Percentiles rank a stretch among this genome's conserved stretches.
Evolutionary conservation across 441 rosid genomes (phyloP).

Genomic region (Viola pubescens): DNA sequence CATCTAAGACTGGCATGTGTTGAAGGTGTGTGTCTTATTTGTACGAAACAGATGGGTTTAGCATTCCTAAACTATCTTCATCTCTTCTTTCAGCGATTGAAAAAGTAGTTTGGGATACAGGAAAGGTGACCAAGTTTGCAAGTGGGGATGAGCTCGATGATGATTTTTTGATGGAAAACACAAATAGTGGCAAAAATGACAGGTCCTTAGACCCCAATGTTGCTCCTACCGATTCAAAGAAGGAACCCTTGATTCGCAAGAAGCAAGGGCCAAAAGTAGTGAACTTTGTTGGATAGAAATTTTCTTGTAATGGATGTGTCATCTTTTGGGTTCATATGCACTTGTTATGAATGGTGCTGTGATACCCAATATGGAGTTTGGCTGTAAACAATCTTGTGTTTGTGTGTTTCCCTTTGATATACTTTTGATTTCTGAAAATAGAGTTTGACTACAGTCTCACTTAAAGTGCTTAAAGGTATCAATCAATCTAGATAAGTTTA

Average conservation of each 20-base stretch:
- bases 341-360: background rate
- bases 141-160: conserved; percentile 90
- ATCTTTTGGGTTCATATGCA: background rate
- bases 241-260: conserved; percentile 33
- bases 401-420: background rate
- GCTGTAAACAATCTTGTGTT: background rate
- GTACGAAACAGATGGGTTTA: background rate
- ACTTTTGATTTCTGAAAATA: too few relatives aligned
- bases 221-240: conserved; percentile 15
- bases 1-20: background rate
- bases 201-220: conserved; percentile 24
- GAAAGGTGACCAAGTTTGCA: conserved; percentile 48
- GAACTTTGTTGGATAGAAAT: conserved; percentile 42
- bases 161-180: conserved; percentile 47
- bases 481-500: too few relatives aligned
- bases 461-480: background rate
- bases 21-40: background rate
- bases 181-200: conserved; percentile 25
- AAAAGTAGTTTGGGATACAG: conserved; percentile 33
- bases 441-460: background rate
- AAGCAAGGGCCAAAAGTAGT: conserved; percentile 62
- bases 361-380: background rate
- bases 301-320: background rate
- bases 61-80: conserved; percentile 1
- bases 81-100: conserved; percentile 32